Evolutionary conservation across 495 filamentous ascomycete species (phyloP).

Genomic region (Stereocaulon alpinum): DNA sequence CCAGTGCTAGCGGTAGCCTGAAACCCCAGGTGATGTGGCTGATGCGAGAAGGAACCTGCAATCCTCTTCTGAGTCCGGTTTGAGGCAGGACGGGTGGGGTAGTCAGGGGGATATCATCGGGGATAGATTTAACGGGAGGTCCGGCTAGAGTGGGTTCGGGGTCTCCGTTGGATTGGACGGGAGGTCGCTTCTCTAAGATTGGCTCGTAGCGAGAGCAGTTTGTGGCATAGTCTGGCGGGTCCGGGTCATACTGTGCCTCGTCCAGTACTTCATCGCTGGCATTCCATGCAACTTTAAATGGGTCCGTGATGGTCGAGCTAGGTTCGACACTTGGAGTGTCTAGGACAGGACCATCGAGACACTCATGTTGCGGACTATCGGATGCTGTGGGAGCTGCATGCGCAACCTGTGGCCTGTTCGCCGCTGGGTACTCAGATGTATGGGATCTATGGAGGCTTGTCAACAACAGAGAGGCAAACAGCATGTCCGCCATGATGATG

Average conservation of each 20-base stretch:
- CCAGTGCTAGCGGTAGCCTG: not conserved
- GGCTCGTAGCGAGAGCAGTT: not conserved
- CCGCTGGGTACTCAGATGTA: no score
- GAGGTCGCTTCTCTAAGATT: not conserved
- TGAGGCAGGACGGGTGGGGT: not conserved
- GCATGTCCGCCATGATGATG: no score
- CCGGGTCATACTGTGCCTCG: not conserved
- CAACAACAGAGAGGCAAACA: no score
- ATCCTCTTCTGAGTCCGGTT: not conserved
- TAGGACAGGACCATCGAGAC: no score
- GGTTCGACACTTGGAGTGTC: no score
- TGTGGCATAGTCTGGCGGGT: not conserved
- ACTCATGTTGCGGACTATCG: no score
- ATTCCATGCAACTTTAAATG: no score
- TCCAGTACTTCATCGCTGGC: no score
- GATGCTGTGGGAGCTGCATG: no score
- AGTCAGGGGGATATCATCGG: not conserved
- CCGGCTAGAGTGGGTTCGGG: not conserved
- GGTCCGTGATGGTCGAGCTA: no score
- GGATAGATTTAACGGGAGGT: not conserved
- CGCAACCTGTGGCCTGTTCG: no score
- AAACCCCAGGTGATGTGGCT: conserved; percentile 9
- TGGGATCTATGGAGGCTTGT: no score
- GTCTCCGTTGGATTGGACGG: not conserved
- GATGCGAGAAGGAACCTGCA: conserved; percentile 13